Evolutionary conservation across 2,329 filamentous ascomycete species (phyloP), one percentile per base, ranked within the genome.

Genomic region (Sclerotinia borealis): DNA sequence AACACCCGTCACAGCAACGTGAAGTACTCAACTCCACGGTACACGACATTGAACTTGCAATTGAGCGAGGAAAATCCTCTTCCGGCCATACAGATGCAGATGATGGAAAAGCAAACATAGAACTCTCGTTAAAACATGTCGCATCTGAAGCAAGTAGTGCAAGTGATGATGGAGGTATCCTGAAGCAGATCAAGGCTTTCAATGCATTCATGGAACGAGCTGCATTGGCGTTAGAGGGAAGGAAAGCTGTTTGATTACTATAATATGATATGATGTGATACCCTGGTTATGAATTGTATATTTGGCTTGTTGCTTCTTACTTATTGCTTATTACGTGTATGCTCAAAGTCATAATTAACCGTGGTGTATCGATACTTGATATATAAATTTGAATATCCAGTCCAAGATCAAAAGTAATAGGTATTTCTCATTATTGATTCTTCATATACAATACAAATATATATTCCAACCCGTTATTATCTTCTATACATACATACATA

Each of bases 171-270:
- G 83, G 83, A 27, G 83, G 83, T 2, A 75, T 81, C 5, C 75
- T 88, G 66, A 79, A 77, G 64, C 81, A 85, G 71, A 80, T 88
- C 61, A 80, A 76, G 65, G 81, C 84, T 54, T 88, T 88, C 69
- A 89, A 88, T 67, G 79, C 79, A 37, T 85, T 88, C 67, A 75
- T 89, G 55, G 86, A 88, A 72, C 79, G 86, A 27, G 79, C 84
- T 7, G 85, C 85, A 2, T 73, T 78, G 36, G 83, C 80, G 37
- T 75, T 89, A 49, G 85, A 87, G 72, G 64, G 63, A 10, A 69
- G 63, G 60, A 69, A 65, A 49, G 25, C 54, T 68, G 41, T 66
- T 43, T 41, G 47, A 36, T 61, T 66, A 49, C 48, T 7, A 49
- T 31, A 36, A 39, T 41, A 48, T 47, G 22, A 25, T 15, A 45